Conservation (phyloP, 2,329 filamentous ascomycete genomes). For the Curvularia verruculosa region DNA sequence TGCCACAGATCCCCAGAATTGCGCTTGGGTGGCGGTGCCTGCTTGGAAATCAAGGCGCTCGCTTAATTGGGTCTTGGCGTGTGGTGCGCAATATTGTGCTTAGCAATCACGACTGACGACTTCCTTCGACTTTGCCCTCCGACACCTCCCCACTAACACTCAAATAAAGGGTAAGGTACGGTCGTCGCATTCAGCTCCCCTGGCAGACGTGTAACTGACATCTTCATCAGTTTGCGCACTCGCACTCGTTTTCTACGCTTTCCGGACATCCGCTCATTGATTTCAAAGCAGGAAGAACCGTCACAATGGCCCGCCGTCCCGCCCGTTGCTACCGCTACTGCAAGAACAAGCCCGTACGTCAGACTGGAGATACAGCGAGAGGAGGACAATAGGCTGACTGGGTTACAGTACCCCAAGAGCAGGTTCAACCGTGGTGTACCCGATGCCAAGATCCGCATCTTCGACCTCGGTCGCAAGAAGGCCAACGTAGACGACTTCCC, state of each 20-base stretch:
- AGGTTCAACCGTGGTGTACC: constrained; percentile 99
- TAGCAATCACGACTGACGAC: constrained; percentile 26
- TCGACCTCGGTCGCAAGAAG: constrained; percentile 98
- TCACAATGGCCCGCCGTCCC: constrained; percentile 99
- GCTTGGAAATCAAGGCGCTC: constrained; percentile 24
- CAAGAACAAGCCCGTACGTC: constrained; percentile 94
- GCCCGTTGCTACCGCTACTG: constrained; percentile 99
- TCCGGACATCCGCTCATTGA: constrained; percentile 52
- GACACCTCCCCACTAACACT: constrained; percentile 33
- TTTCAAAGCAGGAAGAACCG: constrained; percentile 58
- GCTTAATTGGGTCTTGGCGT: constrained; percentile 16
- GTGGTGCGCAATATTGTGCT: constrained; percentile 20
- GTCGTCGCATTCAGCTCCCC: constrained; percentile 14
- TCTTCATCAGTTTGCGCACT: constrained; percentile 18
- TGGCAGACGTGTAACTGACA: constrained; percentile 20
- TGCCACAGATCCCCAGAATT: constrained; percentile 7
- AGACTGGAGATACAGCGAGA: constrained; percentile 23
- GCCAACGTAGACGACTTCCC: constrained; percentile 99
- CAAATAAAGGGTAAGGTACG: constrained; percentile 43
- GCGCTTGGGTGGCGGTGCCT: constrained; percentile 2
- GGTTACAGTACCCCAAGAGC: constrained; percentile 95
- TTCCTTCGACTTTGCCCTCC: constrained; percentile 24
- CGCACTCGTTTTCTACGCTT: constrained; percentile 11
- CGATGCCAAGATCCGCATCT: constrained; percentile 87
- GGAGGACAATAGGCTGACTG: constrained; percentile 31